Conservation (phyloP, 75 land plant genomes). For the Adiantum capillusveneris region DNA sequence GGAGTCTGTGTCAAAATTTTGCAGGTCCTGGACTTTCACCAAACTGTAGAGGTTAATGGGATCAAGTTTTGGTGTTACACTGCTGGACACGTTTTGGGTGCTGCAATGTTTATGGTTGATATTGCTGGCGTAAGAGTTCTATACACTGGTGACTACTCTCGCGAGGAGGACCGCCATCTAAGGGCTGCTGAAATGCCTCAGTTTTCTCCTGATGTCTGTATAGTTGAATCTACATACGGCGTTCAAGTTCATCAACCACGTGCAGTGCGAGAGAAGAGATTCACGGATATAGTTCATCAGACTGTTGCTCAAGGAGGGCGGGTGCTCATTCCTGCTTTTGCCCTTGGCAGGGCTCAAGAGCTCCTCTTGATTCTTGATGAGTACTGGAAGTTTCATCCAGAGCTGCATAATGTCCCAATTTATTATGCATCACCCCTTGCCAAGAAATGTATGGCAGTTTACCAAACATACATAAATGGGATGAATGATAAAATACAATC, state of each 20-base stretch:
- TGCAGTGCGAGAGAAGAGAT: slow-evolving; percentile 70
- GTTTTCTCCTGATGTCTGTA: slow-evolving; percentile 96
- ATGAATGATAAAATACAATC: slow-evolving; percentile 86
- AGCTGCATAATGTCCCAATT: slow-evolving; percentile 86
- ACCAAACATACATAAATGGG: slow-evolving; percentile 93
- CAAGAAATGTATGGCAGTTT: slow-evolving; percentile 90
- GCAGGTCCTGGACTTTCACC: slow-evolving; percentile 97
- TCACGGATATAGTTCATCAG: slow-evolving; percentile 77
- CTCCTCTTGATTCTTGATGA: slow-evolving; percentile 91
- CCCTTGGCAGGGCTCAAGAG: slow-evolving; percentile 98
- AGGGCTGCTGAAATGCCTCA: slow-evolving; percentile 88
- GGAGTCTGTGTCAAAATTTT: too few species aligned
- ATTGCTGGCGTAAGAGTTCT: slow-evolving; percentile 95
- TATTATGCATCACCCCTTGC: slow-evolving; percentile 98
- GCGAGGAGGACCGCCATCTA: slow-evolving; percentile 97
- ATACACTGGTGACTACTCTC: slow-evolving; percentile 95
- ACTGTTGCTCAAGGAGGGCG: slow-evolving; percentile 87
- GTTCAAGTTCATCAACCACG: slow-evolving; percentile 95
- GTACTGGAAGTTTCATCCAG: slow-evolving; percentile 92
- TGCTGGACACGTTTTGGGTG: slow-evolving; percentile 97
- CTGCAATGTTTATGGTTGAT: slow-evolving; percentile 99
- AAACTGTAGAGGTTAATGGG: slow-evolving; percentile 91
- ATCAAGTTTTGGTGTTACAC: slow-evolving; percentile 99
- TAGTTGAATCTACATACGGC: slow-evolving; percentile 97
- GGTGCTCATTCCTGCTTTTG: slow-evolving; percentile 93